Evolutionary conservation across 1,284 basidiomycete genomes (phyloP), one percentile per base, ranked within the genome.

Genomic region (Inonotus hispidus): DNA sequence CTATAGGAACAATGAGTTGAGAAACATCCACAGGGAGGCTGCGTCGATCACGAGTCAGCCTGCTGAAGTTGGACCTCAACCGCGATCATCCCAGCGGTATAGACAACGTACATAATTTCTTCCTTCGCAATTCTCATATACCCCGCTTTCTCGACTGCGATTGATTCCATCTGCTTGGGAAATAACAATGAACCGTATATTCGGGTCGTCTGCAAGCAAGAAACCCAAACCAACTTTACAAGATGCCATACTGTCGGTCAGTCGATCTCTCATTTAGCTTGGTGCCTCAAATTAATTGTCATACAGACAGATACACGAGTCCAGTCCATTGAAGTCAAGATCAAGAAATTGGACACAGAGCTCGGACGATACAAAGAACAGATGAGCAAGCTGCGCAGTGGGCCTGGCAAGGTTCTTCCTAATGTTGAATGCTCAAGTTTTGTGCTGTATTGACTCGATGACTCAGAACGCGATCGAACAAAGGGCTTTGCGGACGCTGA

Each of bases 321-420:
- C 70, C 90, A 90, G 53, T 87, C 90, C 8, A 93, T 98, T 67
- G 94, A 99, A 73, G 95, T 98, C 71, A 99, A 99, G 81, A 82
- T 99, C 67, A 92, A 91, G 77, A 98, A 99, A 73, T 83, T 99
- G 25, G 96, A 99, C 72, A 93, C 88, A 4, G 97, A 99, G 72
- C 83, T 99, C 35, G 82, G 80, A 45, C 82, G 92, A 58, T 99
- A 98, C 79, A 95, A 96, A 74, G 93, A 95, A 63, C 96, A 98
- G 76, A 95, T 99, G 93, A 84, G 87, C 70, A 96, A 95, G 75
- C 81, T 99, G 73, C 82, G 93, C 3, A 90, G 89, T 66, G 96
- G 97, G 0, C 95, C 97, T 16, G 97, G 96, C 56, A 99, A 98
- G 85, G 94, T 95, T 66, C 59, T 75, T 64, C n/a, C 60, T 59